Evolutionary conservation across 768 basidiomycete genomes (phyloP), one percentile per base, ranked within the genome.

Genomic region (Rubroboletus pulcherrimus): DNA sequence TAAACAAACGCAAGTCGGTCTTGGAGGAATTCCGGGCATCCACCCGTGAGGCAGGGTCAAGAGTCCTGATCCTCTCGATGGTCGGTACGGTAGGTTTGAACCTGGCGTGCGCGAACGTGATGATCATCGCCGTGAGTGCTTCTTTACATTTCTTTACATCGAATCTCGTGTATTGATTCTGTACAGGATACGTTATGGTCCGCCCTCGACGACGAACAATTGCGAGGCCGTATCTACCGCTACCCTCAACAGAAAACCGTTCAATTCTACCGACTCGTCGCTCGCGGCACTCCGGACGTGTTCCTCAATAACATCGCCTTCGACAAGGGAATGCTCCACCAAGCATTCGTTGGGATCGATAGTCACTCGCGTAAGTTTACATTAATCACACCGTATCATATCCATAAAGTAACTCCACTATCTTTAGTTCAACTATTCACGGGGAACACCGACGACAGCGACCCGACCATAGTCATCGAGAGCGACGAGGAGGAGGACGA

Each of bases 241-340:
- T 53, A 31, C 5, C 60, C 60, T 2, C 64, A 68, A 24, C 31
- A 39, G 4, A 67, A 67, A 30, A 35, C 24, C 1, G 67, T 68
- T 5, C 55, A 58, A 26, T 48, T 66, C 53, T 69, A 68, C 30
- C 44, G 58, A 1, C 42, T 65, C 0, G 41, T 69, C 4, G 50
- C 53, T 0, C 4, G 26, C 2, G 47, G 53, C 0, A 65, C 65
- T 1, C 56, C 61, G 0, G 58, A 68, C 39, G 43, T 66, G 0
- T 65, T 61, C 44, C 48, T 69, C 3, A 69, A 66, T 50, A 66
- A 66, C 26, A 58, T 68, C 24, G 51, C 57, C 0, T 66, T 69
- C 35, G 55, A 60, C 40, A 62, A 62, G 39, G 55, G 55, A 1
- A 24, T 42, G 19, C 12, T 61, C 0, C 56, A 58, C 10, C 17